A percentile compares a stretch with the other conserved stretches of the same genome.
Evolutionary conservation across 805 yeast species (phyloP).

Genomic region (Maudiozyma bulderi): DNA sequence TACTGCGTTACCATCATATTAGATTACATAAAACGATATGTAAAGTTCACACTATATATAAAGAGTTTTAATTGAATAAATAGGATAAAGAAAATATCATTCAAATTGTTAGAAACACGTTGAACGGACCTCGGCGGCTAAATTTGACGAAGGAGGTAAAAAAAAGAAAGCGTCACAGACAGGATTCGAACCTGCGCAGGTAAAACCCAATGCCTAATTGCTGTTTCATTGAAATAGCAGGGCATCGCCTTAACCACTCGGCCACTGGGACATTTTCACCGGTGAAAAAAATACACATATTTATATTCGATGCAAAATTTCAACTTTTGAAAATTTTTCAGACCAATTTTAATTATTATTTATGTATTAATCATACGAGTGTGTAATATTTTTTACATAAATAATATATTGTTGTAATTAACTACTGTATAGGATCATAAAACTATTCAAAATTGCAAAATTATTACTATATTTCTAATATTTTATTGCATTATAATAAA

Average conservation of each 20-base stretch:
- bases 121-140: not conserved
- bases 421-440: too few species aligned
- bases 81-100: not conserved
- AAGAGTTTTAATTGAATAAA: not conserved
- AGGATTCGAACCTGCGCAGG: slow-evolving; percentile 99
- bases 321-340: too few species aligned
- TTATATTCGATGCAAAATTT: too few species aligned
- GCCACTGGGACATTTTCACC: slow-evolving; percentile 54
- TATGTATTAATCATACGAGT: too few species aligned
- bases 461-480: too few species aligned
- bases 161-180: slow-evolving; percentile 82
- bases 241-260: slow-evolving; percentile 94
- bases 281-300: not conserved
- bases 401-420: too few species aligned
- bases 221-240: slow-evolving; percentile 50
- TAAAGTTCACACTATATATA: not conserved
- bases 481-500: too few species aligned
- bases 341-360: too few species aligned
- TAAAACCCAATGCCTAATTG: slow-evolving; percentile 77
- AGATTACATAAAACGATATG: not conserved
- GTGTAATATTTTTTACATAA: too few species aligned
- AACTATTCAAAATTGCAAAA: too few species aligned
- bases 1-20: slow-evolving; percentile 35
- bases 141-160: not conserved
- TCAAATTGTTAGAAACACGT: not conserved